A percentile compares a stretch with the other conserved stretches of the same genome.
phyloP scores from a whole-genome alignment of 2,329 filamentous ascomycete genomes.

The Neopestalotiopsis sp. region DNA sequence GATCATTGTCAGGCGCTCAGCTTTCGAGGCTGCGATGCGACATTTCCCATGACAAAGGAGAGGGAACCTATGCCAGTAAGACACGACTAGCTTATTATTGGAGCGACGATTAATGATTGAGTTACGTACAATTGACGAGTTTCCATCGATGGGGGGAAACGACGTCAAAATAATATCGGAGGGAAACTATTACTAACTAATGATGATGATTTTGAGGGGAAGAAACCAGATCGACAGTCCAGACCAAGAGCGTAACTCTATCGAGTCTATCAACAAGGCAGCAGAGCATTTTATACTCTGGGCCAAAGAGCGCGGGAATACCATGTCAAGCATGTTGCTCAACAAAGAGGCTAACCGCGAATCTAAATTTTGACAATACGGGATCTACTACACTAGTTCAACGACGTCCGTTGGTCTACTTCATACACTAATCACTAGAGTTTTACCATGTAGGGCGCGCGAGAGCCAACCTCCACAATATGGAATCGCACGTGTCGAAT shows the following conservation, averaged over 20 bases:
- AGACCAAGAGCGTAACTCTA: background rate
- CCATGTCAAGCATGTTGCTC: background rate
- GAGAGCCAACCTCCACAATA: background rate
- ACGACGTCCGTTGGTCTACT: background rate
- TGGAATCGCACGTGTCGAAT: slow-evolving; percentile 1
- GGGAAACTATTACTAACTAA: background rate
- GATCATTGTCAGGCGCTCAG: background rate
- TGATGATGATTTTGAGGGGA: slow-evolving; percentile 2
- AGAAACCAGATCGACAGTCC: background rate
- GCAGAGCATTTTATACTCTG: background rate
- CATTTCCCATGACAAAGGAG: background rate
- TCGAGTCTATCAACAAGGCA: background rate
- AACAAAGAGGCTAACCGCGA: background rate
- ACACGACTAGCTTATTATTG: background rate
- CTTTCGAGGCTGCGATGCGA: background rate
- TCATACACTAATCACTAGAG: background rate
- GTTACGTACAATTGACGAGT: background rate
- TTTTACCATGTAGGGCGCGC: background rate
- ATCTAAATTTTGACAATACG: background rate
- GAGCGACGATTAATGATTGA: background rate
- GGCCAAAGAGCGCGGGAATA: background rate
- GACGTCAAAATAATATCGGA: background rate
- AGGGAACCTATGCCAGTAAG: background rate
- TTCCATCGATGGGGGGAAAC: background rate
- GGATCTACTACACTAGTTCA: background rate